A percentile compares a stretch with the other conserved stretches of the same genome.
Conservation (phyloP, 2,329 filamentous ascomycete genomes). For the Pezicula radicicola region DNA sequence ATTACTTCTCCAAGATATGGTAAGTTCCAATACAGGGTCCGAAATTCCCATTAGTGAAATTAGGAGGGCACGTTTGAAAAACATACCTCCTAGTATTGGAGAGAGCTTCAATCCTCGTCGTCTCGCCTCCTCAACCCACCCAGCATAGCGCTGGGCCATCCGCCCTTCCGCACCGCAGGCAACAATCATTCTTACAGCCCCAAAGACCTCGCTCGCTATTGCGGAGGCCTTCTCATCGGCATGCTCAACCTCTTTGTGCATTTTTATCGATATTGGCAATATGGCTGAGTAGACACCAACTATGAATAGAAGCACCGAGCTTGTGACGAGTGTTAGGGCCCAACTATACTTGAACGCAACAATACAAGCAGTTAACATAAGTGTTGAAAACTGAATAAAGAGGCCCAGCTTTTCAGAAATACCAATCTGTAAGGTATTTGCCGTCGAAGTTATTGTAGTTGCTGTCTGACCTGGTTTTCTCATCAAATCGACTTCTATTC, state of each 20-base stretch:
- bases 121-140: conserved; percentile 52
- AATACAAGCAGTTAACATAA: conserved; percentile 55
- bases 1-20: background rate
- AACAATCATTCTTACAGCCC: conserved; percentile 57
- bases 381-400: conserved; percentile 47
- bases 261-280: conserved; percentile 54
- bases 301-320: conserved; percentile 55
- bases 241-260: conserved; percentile 40
- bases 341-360: conserved; percentile 53
- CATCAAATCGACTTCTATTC: conserved; percentile 55
- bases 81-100: conserved; percentile 40
- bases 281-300: conserved; percentile 42
- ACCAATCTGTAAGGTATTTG: conserved; percentile 50
- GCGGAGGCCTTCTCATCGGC: conserved; percentile 56
- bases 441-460: conserved; percentile 57
- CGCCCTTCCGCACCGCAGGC: conserved; percentile 59
- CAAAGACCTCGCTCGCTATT: conserved; percentile 59
- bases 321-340: conserved; percentile 56
- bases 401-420: conserved; percentile 60
- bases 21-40: too few species aligned
- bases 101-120: conserved; percentile 45
- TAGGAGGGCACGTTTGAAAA: too few species aligned
- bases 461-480: conserved; percentile 30
- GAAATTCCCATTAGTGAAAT: too few species aligned
- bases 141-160: conserved; percentile 49